These are phyloP conservation scores for Penicillium coffeae DNA, from an alignment of 495 filamentous ascomycete species.

Conservation along the genomic window DNA sequence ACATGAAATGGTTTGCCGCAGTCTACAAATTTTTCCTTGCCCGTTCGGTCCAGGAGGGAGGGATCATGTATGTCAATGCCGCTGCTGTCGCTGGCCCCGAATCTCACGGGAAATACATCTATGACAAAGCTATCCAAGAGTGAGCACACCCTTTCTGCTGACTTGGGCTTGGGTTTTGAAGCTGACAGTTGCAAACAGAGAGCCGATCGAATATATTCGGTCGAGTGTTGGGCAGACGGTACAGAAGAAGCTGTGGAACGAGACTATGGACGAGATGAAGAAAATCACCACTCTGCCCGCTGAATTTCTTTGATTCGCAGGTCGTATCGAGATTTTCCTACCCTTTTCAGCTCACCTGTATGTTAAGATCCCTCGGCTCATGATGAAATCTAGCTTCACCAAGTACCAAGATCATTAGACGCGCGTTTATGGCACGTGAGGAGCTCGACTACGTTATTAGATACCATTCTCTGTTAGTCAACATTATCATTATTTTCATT, in stretches of 20 bases:
- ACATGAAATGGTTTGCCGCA: not conserved
- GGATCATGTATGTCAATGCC: not conserved
- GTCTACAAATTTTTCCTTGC: not conserved
- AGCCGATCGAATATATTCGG: constrained; percentile 1
- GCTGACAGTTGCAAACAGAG: not conserved
- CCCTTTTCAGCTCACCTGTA: too few relatives aligned
- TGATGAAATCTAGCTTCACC: too few relatives aligned
- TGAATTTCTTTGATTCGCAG: not conserved
- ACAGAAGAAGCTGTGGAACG: constrained; percentile 9
- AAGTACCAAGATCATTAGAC: too few relatives aligned
- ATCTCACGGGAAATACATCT: constrained; percentile 4
- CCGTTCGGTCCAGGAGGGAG: constrained; percentile 3
- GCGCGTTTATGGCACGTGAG: too few relatives aligned
- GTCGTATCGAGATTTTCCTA: not conserved
- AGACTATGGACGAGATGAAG: constrained; percentile 5
- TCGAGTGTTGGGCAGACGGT: constrained; percentile 2
- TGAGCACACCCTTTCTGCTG: not conserved
- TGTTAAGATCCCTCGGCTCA: too few relatives aligned
- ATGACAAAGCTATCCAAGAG: constrained; percentile 2
- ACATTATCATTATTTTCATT: too few relatives aligned
- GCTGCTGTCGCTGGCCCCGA: constrained; percentile 3
- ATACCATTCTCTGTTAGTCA: too few relatives aligned
- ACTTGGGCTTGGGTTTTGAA: not conserved
- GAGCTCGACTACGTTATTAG: too few relatives aligned
- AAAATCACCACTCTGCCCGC: constrained; percentile 1